Evolutionary conservation across 1,139 yeast species (phyloP), one percentile per base, ranked within the genome.

Genomic region (Sugiyamaella grinbergsii): DNA sequence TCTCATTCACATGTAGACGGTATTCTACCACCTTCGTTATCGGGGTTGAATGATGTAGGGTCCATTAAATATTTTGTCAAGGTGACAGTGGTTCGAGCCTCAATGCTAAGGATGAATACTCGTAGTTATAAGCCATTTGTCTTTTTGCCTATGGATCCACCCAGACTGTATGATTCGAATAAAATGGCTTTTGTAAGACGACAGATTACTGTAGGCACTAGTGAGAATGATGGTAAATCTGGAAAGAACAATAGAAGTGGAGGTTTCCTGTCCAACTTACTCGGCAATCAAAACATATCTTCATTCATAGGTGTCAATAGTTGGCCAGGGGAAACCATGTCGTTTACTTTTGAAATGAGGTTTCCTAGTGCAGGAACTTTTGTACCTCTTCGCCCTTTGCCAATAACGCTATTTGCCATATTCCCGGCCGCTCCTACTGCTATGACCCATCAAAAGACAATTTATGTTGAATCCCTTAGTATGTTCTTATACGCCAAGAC

Each of bases 11-110:
- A 81, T 59, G 60, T 72, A 2, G 64, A 67, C 1, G 61, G 71
- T 1, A 76, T 73, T 42, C 65, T 82, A 33, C 87, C 88, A 2
- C 87, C 89, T 0, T 74, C 85, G 0, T 65, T 82, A 20, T 66
- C 73, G 18, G 81, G 77, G 4, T 55, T 74, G 52, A 77, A 75
- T 2, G 74, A 73, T 7, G 64, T 66, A 57, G 85, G 82, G 10
- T 65, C 71, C 2, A 67, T 82, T 40, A 71, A 59, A 39, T 81
- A 81, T 60, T 80, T 75, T 59, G 71, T 82, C 50, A 82, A 82
- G 62, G 85, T 75, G 7, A 81, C 86, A 0, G 81, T 82, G 43
- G 79, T 77, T 53, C 66, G 84, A 49, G 70, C 83, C 1, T 76
- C 83, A 3, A 62, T 82, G 42, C 65, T 81, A 49, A 79, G 78